Evolutionary conservation across 441 rosid species (phyloP), one percentile per base, ranked within the genome.

Genomic region (Populus hybrid): DNA sequence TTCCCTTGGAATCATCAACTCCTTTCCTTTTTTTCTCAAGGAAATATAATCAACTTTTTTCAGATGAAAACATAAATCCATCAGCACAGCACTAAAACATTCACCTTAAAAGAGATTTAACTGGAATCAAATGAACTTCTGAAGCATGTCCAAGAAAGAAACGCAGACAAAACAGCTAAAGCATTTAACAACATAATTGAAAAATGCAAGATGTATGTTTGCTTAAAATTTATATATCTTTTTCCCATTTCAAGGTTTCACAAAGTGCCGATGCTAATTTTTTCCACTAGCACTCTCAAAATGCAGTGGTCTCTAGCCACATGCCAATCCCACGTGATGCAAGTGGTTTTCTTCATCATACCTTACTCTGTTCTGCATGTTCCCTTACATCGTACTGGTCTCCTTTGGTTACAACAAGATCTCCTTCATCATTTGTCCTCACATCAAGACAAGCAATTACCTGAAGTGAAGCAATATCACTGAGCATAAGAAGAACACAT

Each of bases 371-470:
- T 79, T 88, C 75, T 65, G 95, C 92, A 30, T 81, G 83, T 84
- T 96, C 96, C 85, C 99, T 88, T 75, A 96, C 98, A 85, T 90
- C 96, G 73, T 96, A 96, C 71, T 92, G 99, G 81, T 96, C 98
- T 69, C 99, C 99, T 89, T 96, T 96, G 80, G 99, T 93, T 69
- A 96, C 99, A 81, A 94, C 95, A 79, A 96, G 98, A 87, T 96
- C 98, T 82, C 97, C 94, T 77, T 90, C 82, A 83, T 96, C 99
- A 80, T 96, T 94, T 71, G 92, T 66, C 83, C 98, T 94, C 84
- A 96, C 99, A 89, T 96, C 98, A 86, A 96, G 97, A 84, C 99
- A 96, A 87, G 98, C 96, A 83, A 96, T 93, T 79, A 96, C 93
- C 93, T 91, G 82, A 79, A 71, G 28, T 71, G 72, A 83, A 80